Evolutionary conservation across 768 basidiomycete species (phyloP), one percentile per base, ranked within the genome.

Genomic region (Lentinula guzmanii): DNA sequence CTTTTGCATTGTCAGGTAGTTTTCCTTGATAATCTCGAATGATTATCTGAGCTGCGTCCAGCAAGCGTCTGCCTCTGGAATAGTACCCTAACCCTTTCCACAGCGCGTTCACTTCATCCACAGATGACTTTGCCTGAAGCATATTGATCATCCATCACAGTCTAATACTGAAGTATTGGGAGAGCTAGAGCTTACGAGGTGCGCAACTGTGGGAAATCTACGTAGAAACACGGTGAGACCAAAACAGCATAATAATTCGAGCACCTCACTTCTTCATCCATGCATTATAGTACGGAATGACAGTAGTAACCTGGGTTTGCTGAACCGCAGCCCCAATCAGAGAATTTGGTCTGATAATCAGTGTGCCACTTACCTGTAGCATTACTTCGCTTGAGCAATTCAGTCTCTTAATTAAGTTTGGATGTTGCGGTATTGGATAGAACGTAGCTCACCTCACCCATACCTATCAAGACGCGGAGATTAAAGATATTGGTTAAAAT

Each of bases 1-100:
- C 86, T 66, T 82, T 83, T 4, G 90, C 88, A 67, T 90, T 93
- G 58, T 85, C 79, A 1, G 95, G 95, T 13, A 98, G 79, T 61
- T 77, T 79, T 24, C 94, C 94, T 35, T 72, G 73, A 57, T 84
- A 82, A 21, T 89, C 79, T 42, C 77, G 70, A 18, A 93, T 84
- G 35, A 84, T 88, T 63, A 87, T 92, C 71, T 93, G 83, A 0
- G 95, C 92, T n/a, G 90, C 95, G 4, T 78, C 78, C 5, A 97
- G 82, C 24, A 98, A 77, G 21, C 93, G 85, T 51, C 89, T 84
- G 16, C 92, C 93, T 46, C 93, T 85, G 43, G 89, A 90, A 72
- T 95, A 95, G 72, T 95, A 95, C 6, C 94, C 93, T 2, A 95
- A 78, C 16, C 93, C 94, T 70, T 93, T 93, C 95, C 95, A 98